Percentiles rank a stretch among this genome's conserved stretches.
These are phyloP conservation scores for Phyllosticta citrichinensis DNA, from an alignment of 2,329 filamentous ascomycete species.

Conservation along the genomic window DNA sequence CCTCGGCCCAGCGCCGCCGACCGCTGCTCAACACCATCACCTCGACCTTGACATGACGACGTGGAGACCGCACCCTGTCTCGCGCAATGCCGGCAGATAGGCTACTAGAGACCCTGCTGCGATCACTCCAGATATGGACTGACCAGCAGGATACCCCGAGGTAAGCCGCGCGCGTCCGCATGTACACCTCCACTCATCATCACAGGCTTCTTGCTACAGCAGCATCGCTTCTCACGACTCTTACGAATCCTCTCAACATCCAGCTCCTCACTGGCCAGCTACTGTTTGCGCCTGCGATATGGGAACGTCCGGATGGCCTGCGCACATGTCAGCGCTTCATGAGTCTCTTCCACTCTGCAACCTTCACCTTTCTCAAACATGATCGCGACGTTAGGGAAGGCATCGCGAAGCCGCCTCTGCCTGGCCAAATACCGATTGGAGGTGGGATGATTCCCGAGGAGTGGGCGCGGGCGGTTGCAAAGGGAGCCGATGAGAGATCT, in stretches of 20 bases:
- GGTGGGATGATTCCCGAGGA: slow-evolving; percentile 44
- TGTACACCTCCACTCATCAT: background rate
- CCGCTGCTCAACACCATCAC: background rate
- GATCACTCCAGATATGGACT: slow-evolving; percentile 50
- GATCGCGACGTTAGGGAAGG: slow-evolving; percentile 26
- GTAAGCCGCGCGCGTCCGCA: slow-evolving; percentile 27
- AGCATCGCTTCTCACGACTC: slow-evolving; percentile 54
- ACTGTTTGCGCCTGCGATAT: slow-evolving; percentile 61
- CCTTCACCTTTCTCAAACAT: slow-evolving; percentile 44
- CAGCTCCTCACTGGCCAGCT: slow-evolving; percentile 63
- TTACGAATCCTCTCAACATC: slow-evolving; percentile 67
- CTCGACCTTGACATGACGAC: background rate
- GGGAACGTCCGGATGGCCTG: slow-evolving; percentile 52
- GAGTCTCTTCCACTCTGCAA: slow-evolving; percentile 62
- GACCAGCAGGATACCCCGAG: slow-evolving; percentile 49
- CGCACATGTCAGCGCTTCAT: slow-evolving; percentile 56
- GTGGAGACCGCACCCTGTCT: background rate
- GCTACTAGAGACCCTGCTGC: slow-evolving; percentile 56
- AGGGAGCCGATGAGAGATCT: slow-evolving; percentile 51
- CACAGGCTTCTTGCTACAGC: slow-evolving; percentile 53
- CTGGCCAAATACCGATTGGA: slow-evolving; percentile 22
- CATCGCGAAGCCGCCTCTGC: slow-evolving; percentile 16
- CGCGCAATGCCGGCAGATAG: slow-evolving; percentile 53
- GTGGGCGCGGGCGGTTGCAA: slow-evolving; percentile 50
- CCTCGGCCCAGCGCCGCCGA: slow-evolving; percentile 2